These are phyloP conservation scores for Linanthus parryae DNA, from an alignment of 148 eudicot genomes.

Conservation along the genomic window DNA sequence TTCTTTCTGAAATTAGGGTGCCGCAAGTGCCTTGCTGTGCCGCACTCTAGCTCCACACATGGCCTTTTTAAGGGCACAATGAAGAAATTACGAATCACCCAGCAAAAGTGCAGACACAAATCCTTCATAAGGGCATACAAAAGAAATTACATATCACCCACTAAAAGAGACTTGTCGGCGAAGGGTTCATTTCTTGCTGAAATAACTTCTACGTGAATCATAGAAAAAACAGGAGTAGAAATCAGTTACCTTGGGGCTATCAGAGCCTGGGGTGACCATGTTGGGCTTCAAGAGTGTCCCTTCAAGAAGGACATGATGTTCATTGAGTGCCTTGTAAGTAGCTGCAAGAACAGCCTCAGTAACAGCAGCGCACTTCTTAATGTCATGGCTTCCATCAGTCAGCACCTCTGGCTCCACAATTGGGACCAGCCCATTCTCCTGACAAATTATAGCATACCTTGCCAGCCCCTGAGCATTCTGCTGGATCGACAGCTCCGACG, in stretches of 20 bases:
- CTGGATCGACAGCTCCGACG: slow-evolving; percentile 73
- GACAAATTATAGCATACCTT: slow-evolving; percentile 80
- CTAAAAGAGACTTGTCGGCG: too few relatives aligned
- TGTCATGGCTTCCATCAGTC: slow-evolving; percentile 73
- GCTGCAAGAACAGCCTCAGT: slow-evolving; percentile 85
- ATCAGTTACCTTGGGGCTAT: slow-evolving; percentile 55
- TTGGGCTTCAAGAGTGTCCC: slow-evolving; percentile 94
- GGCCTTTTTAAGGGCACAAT: too few relatives aligned
- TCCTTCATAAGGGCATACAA: too few relatives aligned
- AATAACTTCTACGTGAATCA: too few relatives aligned
- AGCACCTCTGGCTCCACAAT: slow-evolving; percentile 87
- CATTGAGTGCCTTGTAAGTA: slow-evolving; percentile 82
- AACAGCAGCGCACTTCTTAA: slow-evolving; percentile 72
- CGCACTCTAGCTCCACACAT: too few relatives aligned
- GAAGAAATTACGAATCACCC: too few relatives aligned
- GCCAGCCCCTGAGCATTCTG: slow-evolving; percentile 94
- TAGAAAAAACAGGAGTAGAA: neutral
- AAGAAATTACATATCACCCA: too few relatives aligned
- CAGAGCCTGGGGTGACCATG: slow-evolving; percentile 96
- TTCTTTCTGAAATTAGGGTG: too few relatives aligned
- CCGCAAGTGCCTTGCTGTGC: too few relatives aligned
- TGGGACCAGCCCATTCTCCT: slow-evolving; percentile 81
- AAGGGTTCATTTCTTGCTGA: too few relatives aligned
- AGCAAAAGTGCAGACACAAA: too few relatives aligned
- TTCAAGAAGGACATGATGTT: slow-evolving; percentile 83